Percentiles rank a stretch among this genome's conserved stretches.
Evolutionary conservation across 495 filamentous ascomycete species (phyloP).

Genomic region (Friedmanniomyces simplex): DNA sequence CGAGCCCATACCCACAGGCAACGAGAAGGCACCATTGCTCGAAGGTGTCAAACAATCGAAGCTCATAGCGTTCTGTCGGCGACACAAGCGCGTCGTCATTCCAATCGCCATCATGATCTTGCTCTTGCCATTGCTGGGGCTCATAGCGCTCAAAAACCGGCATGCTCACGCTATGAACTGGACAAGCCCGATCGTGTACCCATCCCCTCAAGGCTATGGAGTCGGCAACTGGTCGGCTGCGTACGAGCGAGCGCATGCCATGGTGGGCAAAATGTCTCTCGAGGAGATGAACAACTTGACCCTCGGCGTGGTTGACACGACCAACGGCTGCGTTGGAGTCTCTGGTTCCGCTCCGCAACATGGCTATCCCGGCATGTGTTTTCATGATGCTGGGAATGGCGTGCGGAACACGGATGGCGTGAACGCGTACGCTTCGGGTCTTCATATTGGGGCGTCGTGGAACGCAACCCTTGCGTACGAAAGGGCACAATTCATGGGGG

Average conservation of each 20-base stretch:
- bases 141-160: conserved; percentile 6
- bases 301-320: conserved; percentile 18
- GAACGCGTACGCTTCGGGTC: conserved; percentile 44
- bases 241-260: conserved; percentile 7
- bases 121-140: conserved; percentile 8
- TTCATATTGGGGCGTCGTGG: conserved; percentile 33
- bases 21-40: conserved; percentile 3
- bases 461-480: conserved; percentile 20
- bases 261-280: conserved; percentile 20
- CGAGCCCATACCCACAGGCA: background rate
- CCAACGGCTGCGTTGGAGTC: conserved; percentile 12
- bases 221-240: conserved; percentile 12
- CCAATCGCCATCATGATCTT: conserved; percentile 3
- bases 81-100: conserved; percentile 5
- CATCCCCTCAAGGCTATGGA: conserved; percentile 15
- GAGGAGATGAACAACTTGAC: conserved; percentile 24
- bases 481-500: conserved; percentile 21
- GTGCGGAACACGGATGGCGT: conserved; percentile 49
- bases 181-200: conserved; percentile 13
- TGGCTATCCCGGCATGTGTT: conserved; percentile 48
- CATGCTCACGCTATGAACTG: conserved; percentile 9
- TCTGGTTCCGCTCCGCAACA: conserved; percentile 31
- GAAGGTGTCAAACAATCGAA: background rate
- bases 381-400: conserved; percentile 54
- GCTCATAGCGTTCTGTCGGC: background rate